A percentile compares a stretch with the other conserved stretches of the same genome.
Conservation (phyloP, 2,329 filamentous ascomycete species). For the Colletotrichum tropicicola region DNA sequence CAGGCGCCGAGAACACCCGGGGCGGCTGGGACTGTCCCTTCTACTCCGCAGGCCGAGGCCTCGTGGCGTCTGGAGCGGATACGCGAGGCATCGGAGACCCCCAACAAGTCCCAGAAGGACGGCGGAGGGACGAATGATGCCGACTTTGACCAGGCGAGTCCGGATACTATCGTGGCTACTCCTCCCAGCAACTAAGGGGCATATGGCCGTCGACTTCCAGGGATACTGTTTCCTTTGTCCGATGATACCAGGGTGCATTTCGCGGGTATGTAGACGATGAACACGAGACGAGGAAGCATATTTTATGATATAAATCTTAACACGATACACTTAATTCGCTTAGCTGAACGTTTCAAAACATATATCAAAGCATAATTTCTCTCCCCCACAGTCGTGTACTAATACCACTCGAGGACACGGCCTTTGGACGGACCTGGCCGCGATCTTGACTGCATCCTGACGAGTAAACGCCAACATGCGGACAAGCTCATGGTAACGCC, state of each 20-base stretch:
- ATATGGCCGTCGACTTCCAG: neutral
- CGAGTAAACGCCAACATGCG: no score
- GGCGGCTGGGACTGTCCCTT: neutral
- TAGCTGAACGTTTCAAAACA: neutral
- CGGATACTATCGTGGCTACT: constrained; percentile 28
- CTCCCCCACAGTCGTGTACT: neutral
- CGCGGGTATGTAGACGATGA: neutral
- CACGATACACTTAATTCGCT: neutral
- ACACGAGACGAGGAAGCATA: neutral
- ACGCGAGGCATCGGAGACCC: constrained; percentile 26
- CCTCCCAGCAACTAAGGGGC: constrained; percentile 5
- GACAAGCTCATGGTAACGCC: no score
- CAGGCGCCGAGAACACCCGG: neutral
- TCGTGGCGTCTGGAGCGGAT: constrained; percentile 25
- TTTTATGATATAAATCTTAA: neutral
- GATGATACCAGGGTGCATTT: constrained; percentile 14
- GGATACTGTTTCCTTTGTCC: constrained; percentile 8
- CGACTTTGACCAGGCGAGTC: constrained; percentile 27
- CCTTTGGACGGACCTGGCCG: no score
- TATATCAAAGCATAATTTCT: neutral
- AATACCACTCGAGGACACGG: no score
- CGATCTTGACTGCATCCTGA: no score
- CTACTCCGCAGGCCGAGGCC: constrained; percentile 2
- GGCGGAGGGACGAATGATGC: neutral
- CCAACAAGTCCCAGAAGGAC: neutral